These are phyloP conservation scores for Combretum micranthum DNA, from an alignment of 345 rosid genomes.

Conservation along the genomic window DNA sequence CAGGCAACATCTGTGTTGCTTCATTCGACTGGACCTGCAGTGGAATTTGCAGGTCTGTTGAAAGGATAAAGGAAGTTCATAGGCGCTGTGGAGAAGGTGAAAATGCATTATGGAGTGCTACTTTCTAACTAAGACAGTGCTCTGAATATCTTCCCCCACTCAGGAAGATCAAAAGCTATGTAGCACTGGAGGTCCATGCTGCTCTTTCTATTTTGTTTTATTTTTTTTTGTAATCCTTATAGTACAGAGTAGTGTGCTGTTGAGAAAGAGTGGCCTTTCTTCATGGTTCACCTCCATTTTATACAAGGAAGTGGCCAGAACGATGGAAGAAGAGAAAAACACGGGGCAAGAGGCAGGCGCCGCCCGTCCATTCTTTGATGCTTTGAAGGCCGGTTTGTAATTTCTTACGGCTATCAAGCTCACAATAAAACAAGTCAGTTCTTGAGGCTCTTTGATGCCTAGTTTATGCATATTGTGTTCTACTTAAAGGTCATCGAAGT, in stretches of 20 bases:
- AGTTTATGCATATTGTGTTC: not conserved
- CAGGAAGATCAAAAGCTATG: slow-evolving; percentile 20
- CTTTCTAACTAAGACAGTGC: slow-evolving; percentile 26
- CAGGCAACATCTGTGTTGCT: slow-evolving; percentile 91
- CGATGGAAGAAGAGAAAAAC: slow-evolving; percentile 4
- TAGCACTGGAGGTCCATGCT: not conserved
- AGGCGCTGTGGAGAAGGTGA: slow-evolving; percentile 90
- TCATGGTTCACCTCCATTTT: slow-evolving; percentile 19
- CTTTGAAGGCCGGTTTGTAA: slow-evolving; percentile 41
- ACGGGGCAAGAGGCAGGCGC: slow-evolving; percentile 1
- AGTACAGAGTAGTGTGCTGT: slow-evolving; percentile 9
- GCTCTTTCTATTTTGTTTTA: slow-evolving; percentile 11
- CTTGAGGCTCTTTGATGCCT: slow-evolving; percentile 6
- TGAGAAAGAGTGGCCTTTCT: slow-evolving; percentile 16
- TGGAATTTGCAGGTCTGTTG: slow-evolving; percentile 86
- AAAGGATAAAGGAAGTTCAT: slow-evolving; percentile 88
- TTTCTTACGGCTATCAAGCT: slow-evolving; percentile 25
- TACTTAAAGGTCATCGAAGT: too few species aligned
- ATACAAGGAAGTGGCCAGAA: slow-evolving; percentile 9
- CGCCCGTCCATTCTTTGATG: slow-evolving; percentile 29
- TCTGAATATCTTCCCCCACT: slow-evolving; percentile 26
- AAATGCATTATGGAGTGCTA: slow-evolving; percentile 79
- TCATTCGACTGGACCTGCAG: slow-evolving; percentile 98
- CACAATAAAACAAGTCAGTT: slow-evolving; percentile 18
- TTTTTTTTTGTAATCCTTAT: slow-evolving; percentile 18